Evolutionary conservation across 768 basidiomycete genomes (phyloP).

Genomic region (Agaricus sinodeliciosus): DNA sequence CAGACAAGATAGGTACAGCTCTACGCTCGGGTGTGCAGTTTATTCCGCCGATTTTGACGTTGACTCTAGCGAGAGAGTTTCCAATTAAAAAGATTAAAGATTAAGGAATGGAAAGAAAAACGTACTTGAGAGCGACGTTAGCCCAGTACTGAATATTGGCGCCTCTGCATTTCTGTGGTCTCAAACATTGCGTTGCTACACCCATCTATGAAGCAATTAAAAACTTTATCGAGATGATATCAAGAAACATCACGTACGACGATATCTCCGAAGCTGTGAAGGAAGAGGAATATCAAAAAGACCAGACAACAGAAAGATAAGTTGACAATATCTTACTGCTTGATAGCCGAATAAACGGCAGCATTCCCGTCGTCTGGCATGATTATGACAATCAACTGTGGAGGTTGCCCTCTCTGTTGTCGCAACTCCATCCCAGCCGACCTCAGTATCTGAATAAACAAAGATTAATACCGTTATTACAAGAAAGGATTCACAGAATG

Average conservation of each 20-base stretch:
- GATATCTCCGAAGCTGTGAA: slow-evolving; percentile 60
- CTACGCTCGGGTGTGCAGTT: slow-evolving; percentile 65
- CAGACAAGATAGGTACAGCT: slow-evolving; percentile 50
- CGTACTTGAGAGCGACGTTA: slow-evolving; percentile 73
- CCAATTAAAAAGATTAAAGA: background rate
- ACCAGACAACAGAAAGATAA: background rate
- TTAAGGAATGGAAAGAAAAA: background rate
- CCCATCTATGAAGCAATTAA: slow-evolving; percentile 40
- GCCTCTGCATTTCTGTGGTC: slow-evolving; percentile 47
- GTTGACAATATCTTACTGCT: slow-evolving; percentile 11
- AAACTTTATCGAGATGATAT: background rate
- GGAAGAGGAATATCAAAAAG: background rate
- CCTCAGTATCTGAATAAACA: slow-evolving; percentile 44
- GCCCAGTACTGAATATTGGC: slow-evolving; percentile 76
- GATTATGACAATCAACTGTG: slow-evolving; percentile 56
- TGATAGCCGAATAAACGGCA: slow-evolving; percentile 10
- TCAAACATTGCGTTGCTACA: slow-evolving; percentile 76
- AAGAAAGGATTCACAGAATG: too few relatives aligned
- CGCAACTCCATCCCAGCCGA: slow-evolving; percentile 40
- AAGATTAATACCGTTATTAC: slow-evolving; percentile 12
- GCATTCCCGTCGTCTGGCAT: slow-evolving; percentile 23
- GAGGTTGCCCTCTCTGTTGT: slow-evolving; percentile 30
- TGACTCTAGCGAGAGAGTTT: slow-evolving; percentile 46
- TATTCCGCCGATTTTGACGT: slow-evolving; percentile 79
- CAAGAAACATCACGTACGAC: slow-evolving; percentile 15